Evolutionary conservation across 2,329 filamentous ascomycete species (phyloP).

Genomic region (Chalaropsis thielavioides): DNA sequence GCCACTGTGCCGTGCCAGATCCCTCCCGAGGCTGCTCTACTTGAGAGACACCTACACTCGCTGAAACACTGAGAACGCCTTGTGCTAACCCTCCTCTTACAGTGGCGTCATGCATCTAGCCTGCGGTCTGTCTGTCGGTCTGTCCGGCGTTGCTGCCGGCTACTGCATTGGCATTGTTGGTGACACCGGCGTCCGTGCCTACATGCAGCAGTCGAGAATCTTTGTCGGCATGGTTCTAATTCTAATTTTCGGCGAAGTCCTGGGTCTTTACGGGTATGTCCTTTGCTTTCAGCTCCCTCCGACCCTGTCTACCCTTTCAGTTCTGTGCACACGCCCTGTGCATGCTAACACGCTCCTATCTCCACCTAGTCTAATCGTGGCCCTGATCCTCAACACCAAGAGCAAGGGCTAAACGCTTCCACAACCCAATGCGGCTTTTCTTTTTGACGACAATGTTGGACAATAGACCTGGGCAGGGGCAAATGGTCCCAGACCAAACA

Average conservation of each 20-base stretch:
- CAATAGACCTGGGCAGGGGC: not conserved
- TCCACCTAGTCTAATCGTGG: slow-evolving; percentile 65
- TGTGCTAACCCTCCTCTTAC: slow-evolving; percentile 12
- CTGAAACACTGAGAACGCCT: not conserved
- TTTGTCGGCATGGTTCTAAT: slow-evolving; percentile 99
- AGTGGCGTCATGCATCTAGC: slow-evolving; percentile 89
- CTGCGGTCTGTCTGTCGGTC: slow-evolving; percentile 76
- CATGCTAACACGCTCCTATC: not conserved
- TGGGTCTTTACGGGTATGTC: slow-evolving; percentile 86
- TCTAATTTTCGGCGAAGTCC: slow-evolving; percentile 92
- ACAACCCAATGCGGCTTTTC: not conserved
- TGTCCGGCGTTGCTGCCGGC: slow-evolving; percentile 84
- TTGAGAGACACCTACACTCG: too few species aligned
- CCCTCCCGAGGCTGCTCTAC: too few species aligned
- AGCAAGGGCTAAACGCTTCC: slow-evolving; percentile 40
- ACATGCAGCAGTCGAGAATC: slow-evolving; percentile 90
- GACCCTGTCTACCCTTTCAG: too few species aligned
- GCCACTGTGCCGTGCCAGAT: too few species aligned
- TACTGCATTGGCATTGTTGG: slow-evolving; percentile 95
- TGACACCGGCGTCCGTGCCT: slow-evolving; percentile 82
- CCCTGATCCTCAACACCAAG: slow-evolving; percentile 84
- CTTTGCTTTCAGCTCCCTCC: not conserved
- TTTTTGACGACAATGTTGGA: not conserved
- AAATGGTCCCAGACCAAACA: not conserved
- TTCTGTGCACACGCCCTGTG: not conserved